Percentiles rank a stretch among this genome's conserved stretches.
Conservation (phyloP, 768 basidiomycete genomes). For the Russula sp. region DNA sequence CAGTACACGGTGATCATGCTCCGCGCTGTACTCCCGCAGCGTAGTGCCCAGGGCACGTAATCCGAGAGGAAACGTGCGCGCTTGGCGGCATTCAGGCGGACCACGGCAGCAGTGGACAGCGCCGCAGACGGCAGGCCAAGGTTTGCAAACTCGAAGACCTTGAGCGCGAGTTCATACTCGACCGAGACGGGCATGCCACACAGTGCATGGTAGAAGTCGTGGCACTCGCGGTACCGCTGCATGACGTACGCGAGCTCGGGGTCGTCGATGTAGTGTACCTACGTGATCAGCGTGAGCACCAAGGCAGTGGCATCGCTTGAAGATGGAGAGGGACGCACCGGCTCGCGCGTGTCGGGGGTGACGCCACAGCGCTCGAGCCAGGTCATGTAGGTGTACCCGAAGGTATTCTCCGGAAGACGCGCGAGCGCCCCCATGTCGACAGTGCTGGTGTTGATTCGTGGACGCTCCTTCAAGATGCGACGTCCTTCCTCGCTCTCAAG, state of each 20-base stretch:
- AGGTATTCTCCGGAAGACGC: slow-evolving; percentile 65
- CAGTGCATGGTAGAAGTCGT: slow-evolving; percentile 95
- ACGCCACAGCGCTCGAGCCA: slow-evolving; percentile 88
- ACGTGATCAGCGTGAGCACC: slow-evolving; percentile 7
- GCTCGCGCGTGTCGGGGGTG: slow-evolving; percentile 89
- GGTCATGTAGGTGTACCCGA: slow-evolving; percentile 79
- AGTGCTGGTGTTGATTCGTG: slow-evolving; percentile 69
- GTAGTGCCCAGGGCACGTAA: slow-evolving; percentile 89
- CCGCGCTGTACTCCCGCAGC: slow-evolving; percentile 65
- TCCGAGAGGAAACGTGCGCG: slow-evolving; percentile 53
- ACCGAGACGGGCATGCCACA: slow-evolving; percentile 84
- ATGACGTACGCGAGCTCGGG: slow-evolving; percentile 96
- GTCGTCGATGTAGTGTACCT: slow-evolving; percentile 94
- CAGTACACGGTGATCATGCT: slow-evolving; percentile 89
- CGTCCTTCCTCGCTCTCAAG: slow-evolving; percentile 75
- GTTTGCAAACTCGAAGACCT: slow-evolving; percentile 91
- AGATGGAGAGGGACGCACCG: slow-evolving; percentile 41
- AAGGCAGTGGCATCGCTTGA: not conserved
- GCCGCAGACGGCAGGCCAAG: slow-evolving; percentile 83
- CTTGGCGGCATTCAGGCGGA: slow-evolving; percentile 48
- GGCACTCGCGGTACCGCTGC: slow-evolving; percentile 96
- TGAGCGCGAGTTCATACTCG: slow-evolving; percentile 87
- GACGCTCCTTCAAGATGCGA: slow-evolving; percentile 73
- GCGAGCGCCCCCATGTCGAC: slow-evolving; percentile 65
- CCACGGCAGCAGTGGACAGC: slow-evolving; percentile 72